Percentiles rank a stretch among this genome's conserved stretches.
phyloP scores from a whole-genome alignment of 176 grass and related monocot genomes.

The Calamus simplicifolius region DNA sequence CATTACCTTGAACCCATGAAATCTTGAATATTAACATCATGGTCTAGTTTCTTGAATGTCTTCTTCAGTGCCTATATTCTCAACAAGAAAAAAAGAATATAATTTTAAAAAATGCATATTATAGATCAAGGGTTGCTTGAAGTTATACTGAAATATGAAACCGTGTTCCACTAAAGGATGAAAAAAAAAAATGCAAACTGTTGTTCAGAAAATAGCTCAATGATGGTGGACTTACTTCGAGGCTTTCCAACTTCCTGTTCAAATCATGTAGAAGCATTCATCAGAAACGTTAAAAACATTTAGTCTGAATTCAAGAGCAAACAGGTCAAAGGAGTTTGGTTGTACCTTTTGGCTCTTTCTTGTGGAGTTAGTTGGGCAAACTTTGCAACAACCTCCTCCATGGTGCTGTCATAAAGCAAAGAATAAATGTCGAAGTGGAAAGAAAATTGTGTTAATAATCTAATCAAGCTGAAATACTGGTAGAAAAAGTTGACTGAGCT shows the following conservation, averaged over 20 bases:
- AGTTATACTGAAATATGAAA: background rate
- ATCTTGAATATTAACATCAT: constrained; percentile 77
- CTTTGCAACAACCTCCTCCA: constrained; percentile 52
- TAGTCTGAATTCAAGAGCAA: background rate
- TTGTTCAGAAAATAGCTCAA: background rate
- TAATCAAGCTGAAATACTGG: too few relatives aligned
- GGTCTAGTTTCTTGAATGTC: constrained; percentile 84
- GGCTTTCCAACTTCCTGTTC: constrained; percentile 63
- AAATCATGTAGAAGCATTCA: background rate
- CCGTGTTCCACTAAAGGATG: background rate
- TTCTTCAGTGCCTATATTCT: constrained; percentile 52
- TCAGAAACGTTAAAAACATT: background rate
- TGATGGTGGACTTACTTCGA: constrained; percentile 46
- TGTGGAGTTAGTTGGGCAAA: constrained; percentile 61
- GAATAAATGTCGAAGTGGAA: constrained; percentile 1
- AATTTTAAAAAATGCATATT: constrained; percentile 12
- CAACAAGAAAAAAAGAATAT: constrained; percentile 17
- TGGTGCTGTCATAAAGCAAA: constrained; percentile 26
- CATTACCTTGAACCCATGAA: constrained; percentile 68
- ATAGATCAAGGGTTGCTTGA: background rate
- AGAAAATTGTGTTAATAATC: background rate
- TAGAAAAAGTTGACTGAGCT: too few relatives aligned
- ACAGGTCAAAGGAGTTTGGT: background rate
- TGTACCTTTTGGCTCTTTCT: constrained; percentile 71
- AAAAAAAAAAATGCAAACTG: background rate